A percentile compares a stretch with the other conserved stretches of the same genome.
Conservation (phyloP, 2,329 filamentous ascomycete genomes). For the Stromatinia cepivora region DNA sequence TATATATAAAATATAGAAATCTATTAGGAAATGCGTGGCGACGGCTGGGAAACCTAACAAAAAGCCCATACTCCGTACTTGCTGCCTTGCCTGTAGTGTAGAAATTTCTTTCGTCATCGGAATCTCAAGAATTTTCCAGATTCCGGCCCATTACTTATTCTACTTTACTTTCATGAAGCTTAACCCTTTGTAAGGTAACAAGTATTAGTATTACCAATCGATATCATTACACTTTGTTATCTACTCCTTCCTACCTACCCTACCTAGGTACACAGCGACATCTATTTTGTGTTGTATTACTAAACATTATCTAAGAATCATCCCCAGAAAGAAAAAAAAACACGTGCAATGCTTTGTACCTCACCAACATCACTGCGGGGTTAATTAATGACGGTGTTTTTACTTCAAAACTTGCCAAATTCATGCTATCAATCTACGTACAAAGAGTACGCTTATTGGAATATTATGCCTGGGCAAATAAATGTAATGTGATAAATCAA, state of each 20-base stretch:
- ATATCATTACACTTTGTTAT: background rate
- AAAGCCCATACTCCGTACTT: background rate
- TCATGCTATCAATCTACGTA: background rate
- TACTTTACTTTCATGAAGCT: background rate
- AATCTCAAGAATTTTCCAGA: constrained; percentile 5
- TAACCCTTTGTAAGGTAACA: background rate
- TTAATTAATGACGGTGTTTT: background rate
- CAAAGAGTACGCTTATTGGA: background rate
- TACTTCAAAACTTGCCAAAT: background rate
- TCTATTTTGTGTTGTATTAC: too few relatives aligned
- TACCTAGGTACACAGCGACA: background rate
- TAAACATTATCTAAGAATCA: background rate
- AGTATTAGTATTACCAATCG: background rate
- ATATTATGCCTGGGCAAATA: background rate
- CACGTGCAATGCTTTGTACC: background rate
- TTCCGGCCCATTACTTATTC: background rate
- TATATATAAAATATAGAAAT: background rate
- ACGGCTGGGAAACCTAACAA: background rate
- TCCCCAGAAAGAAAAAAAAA: background rate
- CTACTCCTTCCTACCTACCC: background rate
- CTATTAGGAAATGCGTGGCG: background rate
- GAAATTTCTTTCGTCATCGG: constrained; percentile 1
- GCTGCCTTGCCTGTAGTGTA: background rate
- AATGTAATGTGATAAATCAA: too few relatives aligned
- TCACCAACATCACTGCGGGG: background rate